Conservation (phyloP, 1,139 yeast species). For the Nakaseomyces delphensis region DNA sequence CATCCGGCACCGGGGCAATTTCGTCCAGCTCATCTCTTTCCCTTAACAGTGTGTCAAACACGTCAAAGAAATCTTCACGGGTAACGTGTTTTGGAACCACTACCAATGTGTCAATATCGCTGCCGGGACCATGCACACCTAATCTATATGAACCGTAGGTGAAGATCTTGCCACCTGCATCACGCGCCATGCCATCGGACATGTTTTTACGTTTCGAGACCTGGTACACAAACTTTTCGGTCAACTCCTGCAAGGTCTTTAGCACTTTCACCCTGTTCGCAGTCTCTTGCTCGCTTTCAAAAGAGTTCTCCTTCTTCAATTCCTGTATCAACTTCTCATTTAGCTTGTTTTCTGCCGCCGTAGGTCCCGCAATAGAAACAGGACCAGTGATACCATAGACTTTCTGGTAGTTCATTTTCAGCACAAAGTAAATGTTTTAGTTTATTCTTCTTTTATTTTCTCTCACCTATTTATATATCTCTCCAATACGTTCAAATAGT, state of each 20-base stretch:
- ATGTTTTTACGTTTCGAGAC: slow-evolving; percentile 77
- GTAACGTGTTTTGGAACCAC: slow-evolving; percentile 96
- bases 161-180: slow-evolving; percentile 94
- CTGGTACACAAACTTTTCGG: slow-evolving; percentile 70
- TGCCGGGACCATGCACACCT: slow-evolving; percentile 97
- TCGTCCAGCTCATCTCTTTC: slow-evolving; percentile 76
- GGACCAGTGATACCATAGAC: slow-evolving; percentile 84
- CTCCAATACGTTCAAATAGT: too few species aligned
- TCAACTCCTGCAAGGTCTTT: slow-evolving; percentile 56
- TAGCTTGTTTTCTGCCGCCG: slow-evolving; percentile 63
- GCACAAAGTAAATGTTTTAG: not conserved
- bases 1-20: slow-evolving; percentile 89
- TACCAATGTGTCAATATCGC: slow-evolving; percentile 91
- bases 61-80: slow-evolving; percentile 77
- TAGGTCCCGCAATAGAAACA: slow-evolving; percentile 73
- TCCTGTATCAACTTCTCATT: slow-evolving; percentile 74
- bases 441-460: not conserved
- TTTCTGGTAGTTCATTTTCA: slow-evolving; percentile 29
- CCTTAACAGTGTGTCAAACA: slow-evolving; percentile 59
- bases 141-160: slow-evolving; percentile 90
- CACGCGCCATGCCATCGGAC: slow-evolving; percentile 96
- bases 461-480: too few species aligned
- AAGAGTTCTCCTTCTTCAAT: slow-evolving; percentile 75
- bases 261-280: slow-evolving; percentile 70
- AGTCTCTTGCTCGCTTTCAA: slow-evolving; percentile 78